Percentiles rank a stretch among this genome's conserved stretches.
Conservation (phyloP, 192 early-diverging fungal genomes). For the Linnemannia zychae region DNA sequence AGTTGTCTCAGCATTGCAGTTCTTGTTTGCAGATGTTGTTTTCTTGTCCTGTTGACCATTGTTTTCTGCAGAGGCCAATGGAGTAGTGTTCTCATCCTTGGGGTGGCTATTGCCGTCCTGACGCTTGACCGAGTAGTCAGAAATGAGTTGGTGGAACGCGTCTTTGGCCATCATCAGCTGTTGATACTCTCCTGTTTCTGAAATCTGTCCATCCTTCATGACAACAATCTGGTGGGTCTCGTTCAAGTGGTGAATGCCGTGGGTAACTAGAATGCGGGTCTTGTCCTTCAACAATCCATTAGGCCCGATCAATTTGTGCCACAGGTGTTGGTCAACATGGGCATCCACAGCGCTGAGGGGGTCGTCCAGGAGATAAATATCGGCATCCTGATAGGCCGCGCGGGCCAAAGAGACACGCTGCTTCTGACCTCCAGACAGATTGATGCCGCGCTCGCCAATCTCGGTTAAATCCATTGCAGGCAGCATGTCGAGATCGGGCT, state of each 20-base stretch:
- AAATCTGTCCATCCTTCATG: conserved; percentile 78
- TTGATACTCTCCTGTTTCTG: conserved; percentile 75
- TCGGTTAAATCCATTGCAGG: conserved; percentile 90
- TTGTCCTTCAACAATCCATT: conserved; percentile 84
- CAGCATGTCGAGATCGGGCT: conserved; percentile 86
- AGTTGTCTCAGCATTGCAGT: conserved; percentile 31
- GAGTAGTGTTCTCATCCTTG: conserved; percentile 29
- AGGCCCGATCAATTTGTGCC: conserved; percentile 88
- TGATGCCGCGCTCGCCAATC: conserved; percentile 92
- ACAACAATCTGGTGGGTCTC: conserved; percentile 76
- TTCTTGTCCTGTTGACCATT: background rate
- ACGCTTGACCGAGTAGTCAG: conserved; percentile 70
- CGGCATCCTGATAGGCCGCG: conserved; percentile 92
- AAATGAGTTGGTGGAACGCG: conserved; percentile 75
- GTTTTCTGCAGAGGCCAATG: background rate
- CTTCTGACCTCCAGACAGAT: conserved; percentile 93
- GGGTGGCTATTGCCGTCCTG: background rate
- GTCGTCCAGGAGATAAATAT: conserved; percentile 68
- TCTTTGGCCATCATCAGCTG: conserved; percentile 73
- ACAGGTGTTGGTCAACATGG: conserved; percentile 77
- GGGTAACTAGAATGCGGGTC: conserved; percentile 85
- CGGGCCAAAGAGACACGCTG: conserved; percentile 72
- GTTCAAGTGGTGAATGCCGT: conserved; percentile 82
- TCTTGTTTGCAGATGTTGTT: conserved; percentile 62
- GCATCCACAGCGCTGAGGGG: conserved; percentile 73